Conservation (phyloP, 1,284 basidiomycete species). For the Cutaneotrichosporon cutaneum region DNA sequence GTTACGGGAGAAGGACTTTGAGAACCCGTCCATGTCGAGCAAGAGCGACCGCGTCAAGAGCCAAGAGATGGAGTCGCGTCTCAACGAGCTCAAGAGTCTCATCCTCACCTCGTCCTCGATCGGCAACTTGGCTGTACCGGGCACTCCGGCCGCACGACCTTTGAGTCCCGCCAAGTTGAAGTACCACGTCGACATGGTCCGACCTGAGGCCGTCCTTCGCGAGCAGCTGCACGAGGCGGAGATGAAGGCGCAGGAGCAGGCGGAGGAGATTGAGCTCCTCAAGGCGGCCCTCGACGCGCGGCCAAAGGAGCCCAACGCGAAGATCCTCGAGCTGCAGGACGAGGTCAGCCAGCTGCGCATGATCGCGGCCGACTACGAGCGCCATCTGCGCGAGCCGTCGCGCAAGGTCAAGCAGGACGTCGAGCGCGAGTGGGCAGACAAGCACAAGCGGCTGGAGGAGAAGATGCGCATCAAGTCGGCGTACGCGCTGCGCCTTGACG, state of each 20-base stretch:
- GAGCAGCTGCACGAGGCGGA: slow-evolving; percentile 77
- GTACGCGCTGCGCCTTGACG: slow-evolving; percentile 48
- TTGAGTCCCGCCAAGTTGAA: slow-evolving; percentile 71
- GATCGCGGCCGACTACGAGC: slow-evolving; percentile 51
- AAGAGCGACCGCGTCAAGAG: slow-evolving; percentile 53
- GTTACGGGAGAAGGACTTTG: slow-evolving; percentile 46
- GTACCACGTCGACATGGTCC: slow-evolving; percentile 65
- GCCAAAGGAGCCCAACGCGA: slow-evolving; percentile 40
- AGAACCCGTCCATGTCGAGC: slow-evolving; percentile 64
- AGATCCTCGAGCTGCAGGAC: slow-evolving; percentile 47
- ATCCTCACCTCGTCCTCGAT: slow-evolving; percentile 81
- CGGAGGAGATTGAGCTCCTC: slow-evolving; percentile 68
- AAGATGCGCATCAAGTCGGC: slow-evolving; percentile 56
- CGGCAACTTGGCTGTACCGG: neutral
- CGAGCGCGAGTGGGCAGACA: slow-evolving; percentile 69
- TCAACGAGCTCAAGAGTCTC: slow-evolving; percentile 79
- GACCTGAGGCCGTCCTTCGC: slow-evolving; percentile 74
- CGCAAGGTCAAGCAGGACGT: slow-evolving; percentile 73
- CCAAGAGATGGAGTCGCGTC: slow-evolving; percentile 73
- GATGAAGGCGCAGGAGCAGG: slow-evolving; percentile 70
- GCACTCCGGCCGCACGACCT: slow-evolving; percentile 61
- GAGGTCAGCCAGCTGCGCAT: slow-evolving; percentile 47
- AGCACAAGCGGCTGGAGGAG: slow-evolving; percentile 63
- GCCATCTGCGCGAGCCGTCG: slow-evolving; percentile 65
- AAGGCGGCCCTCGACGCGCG: slow-evolving; percentile 48